Evolutionary conservation across 352 stramenopile species (phyloP).

Genomic region (Albugo laibachii): DNA sequence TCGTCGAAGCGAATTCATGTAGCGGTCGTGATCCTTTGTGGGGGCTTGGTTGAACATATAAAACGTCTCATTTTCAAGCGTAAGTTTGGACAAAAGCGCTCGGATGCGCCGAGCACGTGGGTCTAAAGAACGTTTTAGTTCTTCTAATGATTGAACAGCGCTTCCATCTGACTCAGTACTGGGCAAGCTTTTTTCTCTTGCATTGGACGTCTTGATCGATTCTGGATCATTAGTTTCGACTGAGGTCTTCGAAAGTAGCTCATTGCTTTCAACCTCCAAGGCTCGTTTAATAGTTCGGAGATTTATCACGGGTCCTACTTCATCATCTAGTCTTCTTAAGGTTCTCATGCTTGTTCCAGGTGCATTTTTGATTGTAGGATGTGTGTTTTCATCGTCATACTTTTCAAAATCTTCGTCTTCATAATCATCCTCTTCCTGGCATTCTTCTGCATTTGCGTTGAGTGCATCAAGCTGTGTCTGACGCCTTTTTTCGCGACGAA

Average conservation of each 20-base stretch:
- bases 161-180: conserved; percentile 24
- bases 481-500: conserved; percentile 20
- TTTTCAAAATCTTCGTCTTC: conserved; percentile 48
- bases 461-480: conserved; percentile 24
- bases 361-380: conserved; percentile 1
- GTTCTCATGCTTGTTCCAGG: conserved; percentile 8
- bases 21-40: conserved; percentile 33
- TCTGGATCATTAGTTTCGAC: background rate
- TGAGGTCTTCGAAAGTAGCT: conserved; percentile 12
- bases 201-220: conserved; percentile 2
- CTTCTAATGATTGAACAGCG: conserved; percentile 11
- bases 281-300: conserved; percentile 22
- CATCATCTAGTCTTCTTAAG: conserved; percentile 15
- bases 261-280: conserved; percentile 36
- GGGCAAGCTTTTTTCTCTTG: conserved; percentile 7
- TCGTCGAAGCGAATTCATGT: conserved; percentile 24
- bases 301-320: conserved; percentile 3
- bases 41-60: conserved; percentile 36
- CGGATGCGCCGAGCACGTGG: conserved; percentile 33
- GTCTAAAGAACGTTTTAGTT: conserved; percentile 47
- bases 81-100: conserved; percentile 33
- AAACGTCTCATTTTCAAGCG: conserved; percentile 51
- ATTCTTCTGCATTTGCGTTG: conserved; percentile 53
- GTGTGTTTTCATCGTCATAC: conserved; percentile 35
- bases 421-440: conserved; percentile 48